Conservation (phyloP, 2,329 filamentous ascomycete genomes). For the Chaetomium globosum region DNA sequence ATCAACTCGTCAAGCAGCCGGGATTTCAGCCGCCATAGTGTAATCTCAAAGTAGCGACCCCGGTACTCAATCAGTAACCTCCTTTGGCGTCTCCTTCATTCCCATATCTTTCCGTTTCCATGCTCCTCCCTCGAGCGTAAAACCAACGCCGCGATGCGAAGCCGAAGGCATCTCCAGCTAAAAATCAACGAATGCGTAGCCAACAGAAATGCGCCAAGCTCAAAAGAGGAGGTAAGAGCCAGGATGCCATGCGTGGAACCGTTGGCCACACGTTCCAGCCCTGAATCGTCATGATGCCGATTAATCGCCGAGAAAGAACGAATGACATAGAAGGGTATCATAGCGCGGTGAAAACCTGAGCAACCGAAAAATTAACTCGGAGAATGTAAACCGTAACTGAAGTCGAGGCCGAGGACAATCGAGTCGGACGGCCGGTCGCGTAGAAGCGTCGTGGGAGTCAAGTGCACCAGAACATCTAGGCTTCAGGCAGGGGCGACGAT, state of each 20-base stretch:
- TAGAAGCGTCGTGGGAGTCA: neutral
- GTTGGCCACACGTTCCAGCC: neutral
- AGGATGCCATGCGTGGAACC: neutral
- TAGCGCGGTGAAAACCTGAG: neutral
- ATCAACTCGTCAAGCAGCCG: slow-evolving; percentile 11
- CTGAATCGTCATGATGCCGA: no score
- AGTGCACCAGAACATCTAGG: neutral
- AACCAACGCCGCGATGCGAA: neutral
- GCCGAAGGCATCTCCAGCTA: neutral
- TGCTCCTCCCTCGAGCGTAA: neutral
- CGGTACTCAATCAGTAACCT: neutral
- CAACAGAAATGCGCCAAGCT: neutral
- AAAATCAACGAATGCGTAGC: neutral
- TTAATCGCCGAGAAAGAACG: neutral
- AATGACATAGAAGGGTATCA: slow-evolving; percentile 1
- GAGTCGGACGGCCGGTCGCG: neutral
- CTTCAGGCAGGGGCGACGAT: slow-evolving; percentile 47
- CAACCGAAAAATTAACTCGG: neutral
- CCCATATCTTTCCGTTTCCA: neutral
- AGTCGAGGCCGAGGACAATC: neutral
- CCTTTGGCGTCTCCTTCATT: neutral
- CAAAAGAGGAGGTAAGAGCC: slow-evolving; percentile 2
- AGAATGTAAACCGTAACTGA: neutral
- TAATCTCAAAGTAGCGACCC: neutral
- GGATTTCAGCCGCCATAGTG: neutral